phyloP scores from a whole-genome alignment of 1,139 yeast genomes.

The Scheffersomyces quercinus region DNA sequence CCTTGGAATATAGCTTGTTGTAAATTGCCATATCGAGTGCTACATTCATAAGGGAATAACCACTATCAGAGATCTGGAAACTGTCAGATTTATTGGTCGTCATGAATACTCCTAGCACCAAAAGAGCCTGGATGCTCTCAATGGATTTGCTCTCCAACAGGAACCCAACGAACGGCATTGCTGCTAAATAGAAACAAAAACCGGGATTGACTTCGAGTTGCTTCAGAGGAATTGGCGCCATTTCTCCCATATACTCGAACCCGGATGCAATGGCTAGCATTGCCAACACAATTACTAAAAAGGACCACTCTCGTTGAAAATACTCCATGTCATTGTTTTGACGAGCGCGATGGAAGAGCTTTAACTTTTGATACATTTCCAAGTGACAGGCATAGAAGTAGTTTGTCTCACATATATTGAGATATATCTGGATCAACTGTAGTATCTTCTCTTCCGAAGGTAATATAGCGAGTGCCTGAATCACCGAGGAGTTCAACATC shows the following conservation, averaged over 20 bases:
- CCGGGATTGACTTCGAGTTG: slow-evolving; percentile 18
- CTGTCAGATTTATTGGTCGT: slow-evolving; percentile 18
- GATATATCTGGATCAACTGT: slow-evolving; percentile 11
- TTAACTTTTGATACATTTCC: neutral
- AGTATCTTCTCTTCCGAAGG: slow-evolving; percentile 12
- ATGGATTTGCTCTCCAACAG: slow-evolving; percentile 15
- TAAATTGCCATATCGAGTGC: slow-evolving; percentile 18
- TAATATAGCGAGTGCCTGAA: slow-evolving; percentile 10
- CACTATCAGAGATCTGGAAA: slow-evolving; percentile 16
- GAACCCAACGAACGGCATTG: slow-evolving; percentile 18
- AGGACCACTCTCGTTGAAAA: slow-evolving; percentile 14
- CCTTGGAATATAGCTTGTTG: slow-evolving; percentile 12
- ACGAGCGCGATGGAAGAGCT: neutral
- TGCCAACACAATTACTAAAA: slow-evolving; percentile 11
- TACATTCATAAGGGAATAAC: slow-evolving; percentile 15
- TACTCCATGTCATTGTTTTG: slow-evolving; percentile 10
- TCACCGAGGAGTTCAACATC: slow-evolving; percentile 5
- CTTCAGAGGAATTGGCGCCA: slow-evolving; percentile 31
- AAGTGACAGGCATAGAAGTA: slow-evolving; percentile 17
- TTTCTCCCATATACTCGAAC: slow-evolving; percentile 40
- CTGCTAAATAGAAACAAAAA: slow-evolving; percentile 14
- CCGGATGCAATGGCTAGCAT: slow-evolving; percentile 17
- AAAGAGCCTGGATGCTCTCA: slow-evolving; percentile 15
- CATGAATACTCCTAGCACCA: slow-evolving; percentile 17
- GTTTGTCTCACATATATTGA: slow-evolving; percentile 19